phyloP scores from a whole-genome alignment of 2,329 filamentous ascomycete genomes.

The Phialophora chinensis region DNA sequence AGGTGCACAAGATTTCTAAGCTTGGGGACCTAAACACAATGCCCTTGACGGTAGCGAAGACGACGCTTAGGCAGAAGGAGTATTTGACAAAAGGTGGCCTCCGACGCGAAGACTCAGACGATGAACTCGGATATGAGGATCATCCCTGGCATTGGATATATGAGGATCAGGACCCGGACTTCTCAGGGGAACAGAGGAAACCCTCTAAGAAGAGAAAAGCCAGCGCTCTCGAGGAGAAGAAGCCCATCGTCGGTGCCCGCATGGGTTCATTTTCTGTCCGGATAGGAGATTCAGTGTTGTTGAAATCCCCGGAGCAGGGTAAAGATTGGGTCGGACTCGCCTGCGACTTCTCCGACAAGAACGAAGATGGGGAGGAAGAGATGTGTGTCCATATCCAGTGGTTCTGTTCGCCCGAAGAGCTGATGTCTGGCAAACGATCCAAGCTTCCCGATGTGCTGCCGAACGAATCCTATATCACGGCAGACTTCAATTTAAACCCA shows the following conservation, averaged over 20 bases:
- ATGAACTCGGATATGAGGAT: slow-evolving; percentile 78
- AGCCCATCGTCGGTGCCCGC: slow-evolving; percentile 75
- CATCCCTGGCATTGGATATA: slow-evolving; percentile 83
- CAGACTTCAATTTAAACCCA: slow-evolving; percentile 85
- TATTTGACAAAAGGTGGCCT: slow-evolving; percentile 67
- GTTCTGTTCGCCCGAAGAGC: slow-evolving; percentile 85
- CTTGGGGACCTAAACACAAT: background rate
- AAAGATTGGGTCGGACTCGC: slow-evolving; percentile 94
- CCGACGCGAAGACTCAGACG: slow-evolving; percentile 79
- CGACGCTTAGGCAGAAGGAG: slow-evolving; percentile 43
- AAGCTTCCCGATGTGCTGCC: slow-evolving; percentile 70
- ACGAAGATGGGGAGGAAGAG: slow-evolving; percentile 68
- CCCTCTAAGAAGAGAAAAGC: slow-evolving; percentile 39
- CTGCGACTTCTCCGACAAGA: slow-evolving; percentile 76
- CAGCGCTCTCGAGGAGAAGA: slow-evolving; percentile 34
- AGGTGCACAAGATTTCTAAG: background rate
- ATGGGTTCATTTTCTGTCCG: slow-evolving; percentile 82
- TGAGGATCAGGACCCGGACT: slow-evolving; percentile 44
- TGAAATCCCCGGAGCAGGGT: slow-evolving; percentile 84
- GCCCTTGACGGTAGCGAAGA: slow-evolving; percentile 4
- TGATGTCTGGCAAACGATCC: slow-evolving; percentile 69
- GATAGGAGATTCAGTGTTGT: slow-evolving; percentile 80
- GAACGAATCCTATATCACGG: slow-evolving; percentile 92
- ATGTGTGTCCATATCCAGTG: slow-evolving; percentile 92
- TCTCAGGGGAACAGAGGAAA: slow-evolving; percentile 29